Percentiles rank a stretch among this genome's conserved stretches.
Conservation (phyloP, 495 filamentous ascomycete genomes). For the Penicillium antarcticum region DNA sequence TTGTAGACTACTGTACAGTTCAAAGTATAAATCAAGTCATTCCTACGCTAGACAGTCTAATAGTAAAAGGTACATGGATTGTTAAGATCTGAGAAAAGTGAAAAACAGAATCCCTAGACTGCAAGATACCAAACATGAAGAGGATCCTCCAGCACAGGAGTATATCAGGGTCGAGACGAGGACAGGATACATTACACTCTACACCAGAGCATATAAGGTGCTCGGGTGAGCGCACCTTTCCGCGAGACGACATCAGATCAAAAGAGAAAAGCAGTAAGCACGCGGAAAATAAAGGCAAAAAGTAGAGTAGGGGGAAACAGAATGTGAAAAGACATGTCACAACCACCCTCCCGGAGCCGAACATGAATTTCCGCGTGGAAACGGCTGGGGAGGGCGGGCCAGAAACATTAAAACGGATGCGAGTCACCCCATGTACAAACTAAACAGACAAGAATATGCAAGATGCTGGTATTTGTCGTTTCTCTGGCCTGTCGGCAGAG, state of each 20-base stretch:
- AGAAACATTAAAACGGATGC: conserved; percentile 38
- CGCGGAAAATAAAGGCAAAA: conserved; percentile 8
- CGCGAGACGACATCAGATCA: conserved; percentile 5
- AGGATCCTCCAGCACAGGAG: conserved; percentile 1
- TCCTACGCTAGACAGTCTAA: not conserved
- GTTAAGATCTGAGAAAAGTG: conserved; percentile 12
- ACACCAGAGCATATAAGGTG: not conserved
- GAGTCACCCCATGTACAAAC: conserved; percentile 41
- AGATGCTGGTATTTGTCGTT: conserved; percentile 43
- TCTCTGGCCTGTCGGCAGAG: conserved; percentile 33
- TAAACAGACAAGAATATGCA: conserved; percentile 41
- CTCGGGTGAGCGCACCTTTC: not conserved
- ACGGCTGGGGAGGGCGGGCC: conserved; percentile 5
- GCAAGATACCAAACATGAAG: conserved; percentile 10
- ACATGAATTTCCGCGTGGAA: conserved; percentile 9
- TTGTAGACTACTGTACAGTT: too few relatives aligned
- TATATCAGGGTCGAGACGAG: conserved; percentile 4
- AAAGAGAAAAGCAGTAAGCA: conserved; percentile 8
- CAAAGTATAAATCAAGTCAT: too few relatives aligned
- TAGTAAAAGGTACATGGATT: conserved; percentile 28
- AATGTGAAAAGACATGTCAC: conserved; percentile 9
- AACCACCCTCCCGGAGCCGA: conserved; percentile 3
- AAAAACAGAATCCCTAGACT: conserved; percentile 10
- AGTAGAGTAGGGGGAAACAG: conserved; percentile 1
- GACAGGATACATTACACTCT: not conserved